These are phyloP conservation scores for Edaphochlamys debaryana DNA, from an alignment of 139 green algal genomes.

Conservation along the genomic window DNA sequence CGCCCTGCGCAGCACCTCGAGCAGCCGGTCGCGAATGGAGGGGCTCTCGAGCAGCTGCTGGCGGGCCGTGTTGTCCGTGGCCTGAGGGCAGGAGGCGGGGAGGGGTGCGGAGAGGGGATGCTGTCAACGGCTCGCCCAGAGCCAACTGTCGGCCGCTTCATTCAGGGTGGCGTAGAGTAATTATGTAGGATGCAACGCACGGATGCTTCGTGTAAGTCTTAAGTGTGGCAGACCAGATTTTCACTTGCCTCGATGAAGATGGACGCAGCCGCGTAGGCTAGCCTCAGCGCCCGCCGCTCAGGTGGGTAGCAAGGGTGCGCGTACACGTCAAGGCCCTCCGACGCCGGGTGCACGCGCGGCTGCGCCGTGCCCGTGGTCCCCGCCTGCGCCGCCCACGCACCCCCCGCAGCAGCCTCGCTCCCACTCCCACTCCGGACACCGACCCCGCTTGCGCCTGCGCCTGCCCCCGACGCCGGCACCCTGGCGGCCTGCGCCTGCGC, in stretches of 20 bases:
- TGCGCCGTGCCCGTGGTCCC: not conserved
- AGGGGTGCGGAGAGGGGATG: too few relatives aligned
- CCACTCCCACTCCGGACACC: not conserved
- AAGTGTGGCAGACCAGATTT: not conserved
- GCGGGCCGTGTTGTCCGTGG: not conserved
- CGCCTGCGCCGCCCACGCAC: not conserved
- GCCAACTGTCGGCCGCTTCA: too few relatives aligned
- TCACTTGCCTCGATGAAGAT: slow-evolving; percentile 32
- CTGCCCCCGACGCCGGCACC: too few relatives aligned
- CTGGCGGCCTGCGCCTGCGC: too few relatives aligned
- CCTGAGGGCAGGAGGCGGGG: not conserved
- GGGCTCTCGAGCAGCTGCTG: slow-evolving; percentile 57
- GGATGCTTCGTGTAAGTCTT: not conserved
- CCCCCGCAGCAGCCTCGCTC: too few relatives aligned
- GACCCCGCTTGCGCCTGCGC: not conserved
- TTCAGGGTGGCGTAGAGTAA: too few relatives aligned
- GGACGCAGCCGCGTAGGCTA: slow-evolving; percentile 33
- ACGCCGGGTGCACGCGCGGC: slow-evolving; percentile 30
- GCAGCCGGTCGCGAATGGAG: slow-evolving; percentile 45
- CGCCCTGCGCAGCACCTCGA: slow-evolving; percentile 38
- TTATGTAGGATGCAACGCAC: too few relatives aligned
- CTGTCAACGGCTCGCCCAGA: too few relatives aligned
- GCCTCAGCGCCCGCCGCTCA: slow-evolving; percentile 25
- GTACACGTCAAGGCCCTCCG: slow-evolving; percentile 50
- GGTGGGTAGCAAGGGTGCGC: slow-evolving; percentile 34